Base-by-base conservation (phyloP, 495 filamentous ascomycete genomes). In the Talaromyces adpressus region DNA sequence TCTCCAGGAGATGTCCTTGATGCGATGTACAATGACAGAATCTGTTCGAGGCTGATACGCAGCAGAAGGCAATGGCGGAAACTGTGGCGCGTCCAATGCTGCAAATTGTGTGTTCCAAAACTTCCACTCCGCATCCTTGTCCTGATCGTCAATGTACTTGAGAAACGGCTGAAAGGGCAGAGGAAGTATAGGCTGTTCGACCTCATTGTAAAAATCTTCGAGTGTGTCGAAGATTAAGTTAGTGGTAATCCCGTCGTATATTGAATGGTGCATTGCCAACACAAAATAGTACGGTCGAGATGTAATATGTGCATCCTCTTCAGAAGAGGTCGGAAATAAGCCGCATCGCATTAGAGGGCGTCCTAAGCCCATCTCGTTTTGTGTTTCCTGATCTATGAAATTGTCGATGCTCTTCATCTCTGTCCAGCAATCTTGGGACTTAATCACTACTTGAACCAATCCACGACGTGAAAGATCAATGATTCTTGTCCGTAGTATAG, bases 51-150 rank as follows among this genome's bases (percentile, higher is more conserved):
- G 73, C 58, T 76, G 74, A 64, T 84, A 82, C 0, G 72, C 72
- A 2, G 68, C 63, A 25, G 69, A 75, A 0, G 83, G 81, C 11
- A 84, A 68, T 3, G 71, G 23, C 1, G 83, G 83, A 66, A 84
- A 85, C 29, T 78, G 18, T 11, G 29, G 73, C 27, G 73, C 76
- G 11, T 61, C 34, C 9, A 61, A 25, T 16, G 72, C 78, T 2
- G 71, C 62, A 8, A 86, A 70, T 41, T 68, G 65, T 2, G 67
- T 61, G 0, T 72, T 72, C 72, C 72, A 74, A 54, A 67, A 74
- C 0, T 62, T 25, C 8, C 61, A 59, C 11, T 58, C 52, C 9
- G 57, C 54, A 30, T 66, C 34, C 20, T 27, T 53, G 39, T 72
- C 67, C 8, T 6, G 8, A 3, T 52, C 30, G 16, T 52, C 41